Conservation (phyloP, 2,329 filamentous ascomycete genomes). For the Verticillium longisporum region DNA sequence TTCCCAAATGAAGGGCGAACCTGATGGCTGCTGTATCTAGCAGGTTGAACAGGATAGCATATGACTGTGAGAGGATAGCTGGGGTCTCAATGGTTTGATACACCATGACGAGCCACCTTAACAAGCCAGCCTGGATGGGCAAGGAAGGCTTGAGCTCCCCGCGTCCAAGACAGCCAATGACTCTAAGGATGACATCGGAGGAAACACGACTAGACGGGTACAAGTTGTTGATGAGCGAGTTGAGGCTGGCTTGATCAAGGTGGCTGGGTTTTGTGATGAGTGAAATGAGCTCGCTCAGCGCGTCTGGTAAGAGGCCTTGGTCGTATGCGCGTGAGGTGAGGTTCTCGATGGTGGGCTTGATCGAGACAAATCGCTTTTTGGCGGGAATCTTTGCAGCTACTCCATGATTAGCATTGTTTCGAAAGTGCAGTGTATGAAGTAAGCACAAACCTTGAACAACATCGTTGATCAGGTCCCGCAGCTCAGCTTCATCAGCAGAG, state of each 20-base stretch:
- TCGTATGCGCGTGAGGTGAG: conserved; percentile 60
- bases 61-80: conserved; percentile 58
- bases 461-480: conserved; percentile 27
- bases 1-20: conserved; percentile 25
- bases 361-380: conserved; percentile 57
- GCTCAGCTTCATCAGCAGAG: conserved; percentile 21
- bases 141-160: conserved; percentile 69
- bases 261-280: conserved; percentile 59
- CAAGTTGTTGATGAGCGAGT: conserved; percentile 62
- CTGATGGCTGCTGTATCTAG: conserved; percentile 74
- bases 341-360: conserved; percentile 58
- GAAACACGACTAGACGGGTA: conserved; percentile 66
- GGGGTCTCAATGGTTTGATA: conserved; percentile 64
- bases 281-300: conserved; percentile 57
- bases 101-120: conserved; percentile 74
- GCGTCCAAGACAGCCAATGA: conserved; percentile 70
- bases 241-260: conserved; percentile 70
- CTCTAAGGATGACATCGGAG: conserved; percentile 51
- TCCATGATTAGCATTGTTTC: conserved; percentile 6
- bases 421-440: background rate
- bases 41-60: conserved; percentile 72
- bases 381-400: conserved; percentile 53
- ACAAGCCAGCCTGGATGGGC: conserved; percentile 60
- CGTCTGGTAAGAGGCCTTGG: conserved; percentile 55
- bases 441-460: conserved; percentile 18